phyloP scores from a whole-genome alignment of 768 basidiomycete genomes.

The Leccinum broughii region DNA sequence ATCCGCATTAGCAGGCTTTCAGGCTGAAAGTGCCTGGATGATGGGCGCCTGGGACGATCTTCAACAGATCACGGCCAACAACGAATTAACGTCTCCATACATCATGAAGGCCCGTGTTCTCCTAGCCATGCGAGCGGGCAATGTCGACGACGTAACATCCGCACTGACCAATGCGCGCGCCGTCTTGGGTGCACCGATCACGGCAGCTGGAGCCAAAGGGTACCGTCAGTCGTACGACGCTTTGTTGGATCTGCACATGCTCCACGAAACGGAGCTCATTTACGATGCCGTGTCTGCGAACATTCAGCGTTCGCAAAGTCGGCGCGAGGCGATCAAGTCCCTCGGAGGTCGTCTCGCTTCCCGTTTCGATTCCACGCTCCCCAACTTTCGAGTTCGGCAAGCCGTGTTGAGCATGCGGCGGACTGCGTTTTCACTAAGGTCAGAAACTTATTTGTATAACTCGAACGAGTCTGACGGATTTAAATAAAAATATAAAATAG shows the following conservation, averaged over 20 bases:
- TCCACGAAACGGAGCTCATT: slow-evolving; percentile 82
- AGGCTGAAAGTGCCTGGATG: slow-evolving; percentile 95
- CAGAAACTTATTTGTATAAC: slow-evolving; percentile 19
- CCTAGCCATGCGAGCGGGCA: slow-evolving; percentile 68
- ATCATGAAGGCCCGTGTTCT: slow-evolving; percentile 78
- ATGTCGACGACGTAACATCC: slow-evolving; percentile 45
- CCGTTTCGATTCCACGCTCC: slow-evolving; percentile 76
- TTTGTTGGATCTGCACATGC: slow-evolving; percentile 78
- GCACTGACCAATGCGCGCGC: slow-evolving; percentile 66
- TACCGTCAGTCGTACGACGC: slow-evolving; percentile 90
- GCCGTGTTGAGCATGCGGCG: slow-evolving; percentile 87
- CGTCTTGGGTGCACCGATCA: slow-evolving; percentile 76
- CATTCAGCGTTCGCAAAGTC: slow-evolving; percentile 40
- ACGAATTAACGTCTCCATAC: slow-evolving; percentile 55
- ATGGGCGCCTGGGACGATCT: slow-evolving; percentile 92
- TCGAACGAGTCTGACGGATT: slow-evolving; percentile 11
- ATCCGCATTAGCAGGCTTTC: slow-evolving; percentile 71
- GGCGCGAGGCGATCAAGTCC: slow-evolving; percentile 42
- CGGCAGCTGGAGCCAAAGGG: slow-evolving; percentile 74
- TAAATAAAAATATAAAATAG: neutral
- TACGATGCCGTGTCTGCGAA: slow-evolving; percentile 43
- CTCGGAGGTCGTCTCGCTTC: slow-evolving; percentile 46
- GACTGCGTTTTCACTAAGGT: slow-evolving; percentile 78
- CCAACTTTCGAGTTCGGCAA: slow-evolving; percentile 87
- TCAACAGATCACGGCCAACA: slow-evolving; percentile 52